Base-by-base conservation (phyloP, 306 rosid genomes). In the Dalbergia cochinchinensis region DNA sequence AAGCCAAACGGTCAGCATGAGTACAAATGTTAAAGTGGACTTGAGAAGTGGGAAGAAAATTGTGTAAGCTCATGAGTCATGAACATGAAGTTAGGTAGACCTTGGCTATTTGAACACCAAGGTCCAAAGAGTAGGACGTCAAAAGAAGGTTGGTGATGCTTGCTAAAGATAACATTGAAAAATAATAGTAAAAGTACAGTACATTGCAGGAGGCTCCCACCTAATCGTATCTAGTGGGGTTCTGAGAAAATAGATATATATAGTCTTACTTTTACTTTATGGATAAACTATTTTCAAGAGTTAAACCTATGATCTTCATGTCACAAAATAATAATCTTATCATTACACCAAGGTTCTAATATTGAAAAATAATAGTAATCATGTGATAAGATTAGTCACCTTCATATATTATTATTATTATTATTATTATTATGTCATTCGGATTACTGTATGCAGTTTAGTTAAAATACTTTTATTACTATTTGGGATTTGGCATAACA, bases 1-100 rank as follows among this genome's bases (percentile, higher is more conserved):
- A 71, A 33, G 84, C 90, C 90, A 80, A 89, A 74, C 86, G 26
- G 80, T 84, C 78, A 62, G 82, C 69, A 3, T 4, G 6, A 69
- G 66, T 78, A 55, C 59, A 41, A 41, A 14, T 26, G 37, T 19
- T n/a, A 20, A 10, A 7, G 39, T 54, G 10, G 71, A 31, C 8
- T 31, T 33, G 16, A 22, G 22, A 48, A 63, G 61, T 33, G 19
- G 60, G 9, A 53, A 53, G 48, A 33, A 53, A 53, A 8, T 50
- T 5, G 8, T 48, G 44, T 34, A 47, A 18, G 8, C n/a, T 65
- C 20, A 47, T 18, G 6, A 14, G 7, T 37, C 41, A 37, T 37
- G 6, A 26, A 4, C 41, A 65, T 35, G 47, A 48, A 47, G 74
- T 48, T 12, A 48, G 44, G 74, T 41, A 7, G 44, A 11, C 64